phyloP scores from a whole-genome alignment of 192 early-diverging fungal species.

The Rhizophagus clarus region DNA sequence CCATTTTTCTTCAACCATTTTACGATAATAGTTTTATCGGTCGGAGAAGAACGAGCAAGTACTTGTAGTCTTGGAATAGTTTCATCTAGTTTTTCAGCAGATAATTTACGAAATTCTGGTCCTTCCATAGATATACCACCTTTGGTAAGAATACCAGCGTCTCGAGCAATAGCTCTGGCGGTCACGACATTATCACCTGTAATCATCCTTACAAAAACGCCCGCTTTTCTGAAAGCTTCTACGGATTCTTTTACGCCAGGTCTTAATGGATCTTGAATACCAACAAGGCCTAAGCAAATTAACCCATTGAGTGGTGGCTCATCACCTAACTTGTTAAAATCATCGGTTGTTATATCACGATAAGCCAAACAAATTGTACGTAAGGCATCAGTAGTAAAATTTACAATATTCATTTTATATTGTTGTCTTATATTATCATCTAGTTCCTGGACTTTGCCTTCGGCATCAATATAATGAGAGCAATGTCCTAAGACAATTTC shows the following conservation, averaged over 20 bases:
- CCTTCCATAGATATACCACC: slow-evolving; percentile 80
- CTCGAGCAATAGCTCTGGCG: slow-evolving; percentile 86
- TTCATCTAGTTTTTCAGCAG: slow-evolving; percentile 63
- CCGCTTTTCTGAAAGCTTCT: slow-evolving; percentile 72
- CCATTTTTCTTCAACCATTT: slow-evolving; percentile 66
- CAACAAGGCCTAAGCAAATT: slow-evolving; percentile 72
- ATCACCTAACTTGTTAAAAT: slow-evolving; percentile 54
- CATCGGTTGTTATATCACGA: slow-evolving; percentile 53
- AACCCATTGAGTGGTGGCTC: slow-evolving; percentile 55
- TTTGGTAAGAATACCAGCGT: slow-evolving; percentile 81
- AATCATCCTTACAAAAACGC: slow-evolving; percentile 91
- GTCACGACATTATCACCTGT: slow-evolving; percentile 85
- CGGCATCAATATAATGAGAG: slow-evolving; percentile 58
- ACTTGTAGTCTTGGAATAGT: slow-evolving; percentile 77
- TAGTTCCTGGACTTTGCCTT: slow-evolving; percentile 52
- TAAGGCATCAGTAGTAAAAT: slow-evolving; percentile 68
- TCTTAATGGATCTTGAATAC: slow-evolving; percentile 88
- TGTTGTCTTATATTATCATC: slow-evolving; percentile 44
- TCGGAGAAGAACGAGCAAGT: slow-evolving; percentile 84
- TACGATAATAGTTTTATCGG: slow-evolving; percentile 89
- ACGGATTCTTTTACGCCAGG: slow-evolving; percentile 81
- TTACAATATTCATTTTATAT: slow-evolving; percentile 54
- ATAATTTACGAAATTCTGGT: slow-evolving; percentile 72
- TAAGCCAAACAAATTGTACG: slow-evolving; percentile 76
- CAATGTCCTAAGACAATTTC: slow-evolving; percentile 75